A percentile compares a stretch with the other conserved stretches of the same genome.
phyloP scores from a whole-genome alignment of 257 asterid species.

The Solanum lignicaule region DNA sequence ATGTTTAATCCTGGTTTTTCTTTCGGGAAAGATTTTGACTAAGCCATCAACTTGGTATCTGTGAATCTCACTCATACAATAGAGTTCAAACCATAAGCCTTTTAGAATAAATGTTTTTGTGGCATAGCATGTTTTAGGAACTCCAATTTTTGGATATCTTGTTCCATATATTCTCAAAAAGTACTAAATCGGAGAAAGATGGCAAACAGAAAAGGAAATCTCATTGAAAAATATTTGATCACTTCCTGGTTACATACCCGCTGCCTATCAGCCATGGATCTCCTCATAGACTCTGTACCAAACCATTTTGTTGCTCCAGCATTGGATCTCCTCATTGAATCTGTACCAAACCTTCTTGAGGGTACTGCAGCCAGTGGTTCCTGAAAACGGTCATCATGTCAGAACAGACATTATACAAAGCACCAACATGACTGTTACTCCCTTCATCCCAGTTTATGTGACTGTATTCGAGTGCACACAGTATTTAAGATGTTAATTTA shows the following conservation, averaged over 20 bases:
- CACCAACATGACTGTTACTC: not conserved
- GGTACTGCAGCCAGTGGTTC: slow-evolving; percentile 34
- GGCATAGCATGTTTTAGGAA: not conserved
- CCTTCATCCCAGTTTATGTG: not conserved
- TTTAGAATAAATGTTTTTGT: not conserved
- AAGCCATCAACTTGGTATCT: not conserved
- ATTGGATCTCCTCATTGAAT: slow-evolving; percentile 48
- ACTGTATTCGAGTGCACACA: not conserved
- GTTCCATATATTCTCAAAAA: not conserved
- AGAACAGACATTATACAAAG: slow-evolving; percentile 1
- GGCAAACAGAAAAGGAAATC: not conserved
- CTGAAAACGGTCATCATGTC: slow-evolving; percentile 22
- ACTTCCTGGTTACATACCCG: slow-evolving; percentile 36
- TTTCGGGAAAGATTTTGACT: not conserved
- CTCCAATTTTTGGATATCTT: not conserved
- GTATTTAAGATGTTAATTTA: not conserved
- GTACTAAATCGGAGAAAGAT: not conserved
- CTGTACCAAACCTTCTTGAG: slow-evolving; percentile 41
- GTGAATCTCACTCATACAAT: not conserved
- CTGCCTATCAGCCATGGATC: slow-evolving; percentile 58
- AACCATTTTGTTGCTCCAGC: slow-evolving; percentile 35
- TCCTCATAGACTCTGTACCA: slow-evolving; percentile 50
- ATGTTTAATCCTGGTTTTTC: not conserved
- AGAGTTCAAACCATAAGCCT: not conserved
- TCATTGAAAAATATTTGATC: not conserved